Conservation (phyloP, 169 alveolate genomes). For the Nephromyces sp. region DNA sequence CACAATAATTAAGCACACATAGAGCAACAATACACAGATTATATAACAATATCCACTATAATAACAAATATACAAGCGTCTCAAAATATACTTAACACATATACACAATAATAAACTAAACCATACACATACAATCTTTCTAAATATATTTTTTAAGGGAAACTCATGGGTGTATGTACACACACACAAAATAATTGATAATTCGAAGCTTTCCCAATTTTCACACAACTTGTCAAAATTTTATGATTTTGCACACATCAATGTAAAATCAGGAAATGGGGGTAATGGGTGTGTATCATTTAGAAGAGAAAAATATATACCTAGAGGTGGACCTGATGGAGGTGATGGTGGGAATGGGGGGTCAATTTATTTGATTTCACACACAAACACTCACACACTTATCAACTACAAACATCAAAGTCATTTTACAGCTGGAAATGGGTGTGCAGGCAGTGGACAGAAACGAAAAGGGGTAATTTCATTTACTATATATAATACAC, state of each 20-base stretch:
- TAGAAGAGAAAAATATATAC: slow-evolving; percentile 59
- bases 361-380: slow-evolving; percentile 59
- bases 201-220: too few relatives aligned
- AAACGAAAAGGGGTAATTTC: not conserved
- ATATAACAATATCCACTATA: too few relatives aligned
- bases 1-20: too few relatives aligned
- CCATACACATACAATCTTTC: too few relatives aligned
- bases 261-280: slow-evolving; percentile 71
- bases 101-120: too few relatives aligned
- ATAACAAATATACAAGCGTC: too few relatives aligned
- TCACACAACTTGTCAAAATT: too few relatives aligned
- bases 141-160: too few relatives aligned
- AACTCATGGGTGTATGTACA: too few relatives aligned
- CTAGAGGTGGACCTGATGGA: slow-evolving; percentile 79
- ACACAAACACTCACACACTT: slow-evolving; percentile 31
- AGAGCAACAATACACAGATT: too few relatives aligned
- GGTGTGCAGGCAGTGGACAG: not conserved
- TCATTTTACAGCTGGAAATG: slow-evolving; percentile 15
- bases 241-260: slow-evolving; percentile 49
- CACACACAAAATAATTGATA: too few relatives aligned
- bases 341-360: slow-evolving; percentile 92
- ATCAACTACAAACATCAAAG: slow-evolving; percentile 40
- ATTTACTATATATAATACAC: not conserved
- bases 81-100: too few relatives aligned
- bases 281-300: slow-evolving; percentile 76